Base-by-base conservation (phyloP, 2,329 filamentous ascomycete genomes). In the Stachybotrys chartarum region DNA sequence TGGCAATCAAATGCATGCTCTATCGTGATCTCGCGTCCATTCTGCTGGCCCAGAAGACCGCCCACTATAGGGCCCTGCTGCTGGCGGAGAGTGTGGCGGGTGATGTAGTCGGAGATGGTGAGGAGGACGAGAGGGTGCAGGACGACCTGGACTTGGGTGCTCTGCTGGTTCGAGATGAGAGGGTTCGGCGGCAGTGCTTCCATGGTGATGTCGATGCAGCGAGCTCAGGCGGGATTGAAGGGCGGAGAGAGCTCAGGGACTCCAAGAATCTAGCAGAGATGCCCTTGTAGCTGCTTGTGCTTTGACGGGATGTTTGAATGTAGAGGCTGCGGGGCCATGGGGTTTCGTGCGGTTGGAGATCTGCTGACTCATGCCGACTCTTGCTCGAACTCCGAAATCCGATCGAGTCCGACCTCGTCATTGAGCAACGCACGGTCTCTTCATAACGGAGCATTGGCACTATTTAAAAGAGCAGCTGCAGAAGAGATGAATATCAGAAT, bases 31-130 rank as follows among this genome's bases (percentile, higher is more conserved):
- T 93, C 86, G 56, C 91, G 87, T 18, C 93, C 93, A 76, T 91
- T 89, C 64, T 97, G 92, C 67, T 94, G 90, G 16, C 94, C 94
- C 6, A 99, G 75, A n/a, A 99, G 79, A 53, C 88, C 91, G 55
- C 94, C 94, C 3, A 93, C 82, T 17, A 97, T 81, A 16, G 91
- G 91, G 0, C 89, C 89, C 17, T 77, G 70, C 64, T 91, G 86
- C 53, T 84, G 77, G 57, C 94, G 85, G 55, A 96, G 80, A 1
- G 87, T 90, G 71, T 96, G 92, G 57, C 94, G 85, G 56, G 93
- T 96, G 70, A 97, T 91, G 71, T 96, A 95, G 72, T 99, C 94
- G 63, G 93, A 96, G 65, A 99, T 94, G 61, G 89, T 95, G 73
- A 99, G 89, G 61, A 97, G 87, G 53, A 96, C 92, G 51, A 99